Base-by-base conservation (phyloP, 2,329 filamentous ascomycete species). In the Scedosporium apiospermum region DNA sequence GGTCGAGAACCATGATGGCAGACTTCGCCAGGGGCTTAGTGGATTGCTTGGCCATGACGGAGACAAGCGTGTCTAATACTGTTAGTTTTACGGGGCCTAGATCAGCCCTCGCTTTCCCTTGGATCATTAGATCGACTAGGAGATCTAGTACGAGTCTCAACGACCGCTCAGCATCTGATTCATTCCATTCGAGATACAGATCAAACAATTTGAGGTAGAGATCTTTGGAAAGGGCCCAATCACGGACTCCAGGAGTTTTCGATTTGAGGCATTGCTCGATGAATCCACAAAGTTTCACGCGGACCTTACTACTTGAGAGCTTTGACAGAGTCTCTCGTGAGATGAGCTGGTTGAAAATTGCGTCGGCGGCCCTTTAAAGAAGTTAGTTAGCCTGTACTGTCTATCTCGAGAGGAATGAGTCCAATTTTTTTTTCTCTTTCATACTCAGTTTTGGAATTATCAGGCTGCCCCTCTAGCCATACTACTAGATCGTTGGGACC, bases 21-120 rank as follows among this genome's bases (percentile, higher is more conserved):
- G 88, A 88, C 70, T 91, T 91, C 49, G 86, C 85, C 60, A 87
- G 78, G 9, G 86, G 82, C 65, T 83, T 86, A 16, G 85, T 79
- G 41, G 84, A 84, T 64, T 83, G 79, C 63, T 83, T 80, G 23
- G 81, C 78, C 51, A 90, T 80, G 14, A 88, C 83, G 1, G 82
- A 80, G 16, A 89, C 69, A 6, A 87, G 77, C 4, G 76, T 80
- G 27, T 78, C 71, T 16, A 87, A 68, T 6, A 88, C 76, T 16
- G 69, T 70, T 18, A 70, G 67, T 67, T 81, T 82, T 38, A 80
- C 75, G 3, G 70, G 64, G 12, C 67, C 68, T 2, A 74, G 73
- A 21, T 70, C 71, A n/a, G 72, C 65, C 3, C 71, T 67, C 30
- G 77, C 71, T 0, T 82, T 79, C 64, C 87, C 85, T 62, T 74